Conservation (phyloP, 768 basidiomycete species). For the Boletus patriciae region DNA sequence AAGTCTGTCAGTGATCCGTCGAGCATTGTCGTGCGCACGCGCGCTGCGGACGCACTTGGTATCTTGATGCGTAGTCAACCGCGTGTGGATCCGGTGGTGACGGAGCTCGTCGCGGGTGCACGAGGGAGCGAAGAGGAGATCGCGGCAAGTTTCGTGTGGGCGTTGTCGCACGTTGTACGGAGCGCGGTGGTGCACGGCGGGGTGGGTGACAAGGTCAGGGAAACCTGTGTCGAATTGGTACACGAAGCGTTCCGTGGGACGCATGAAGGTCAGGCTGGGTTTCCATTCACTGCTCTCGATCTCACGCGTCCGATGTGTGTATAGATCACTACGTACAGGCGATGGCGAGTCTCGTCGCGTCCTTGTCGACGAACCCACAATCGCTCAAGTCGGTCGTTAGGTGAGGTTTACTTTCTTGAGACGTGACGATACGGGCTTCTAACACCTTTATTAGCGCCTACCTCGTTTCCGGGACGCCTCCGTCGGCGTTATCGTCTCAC, state of each 20-base stretch:
- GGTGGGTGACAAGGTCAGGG: conserved; percentile 72
- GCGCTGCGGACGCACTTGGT: conserved; percentile 83
- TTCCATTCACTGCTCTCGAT: background rate
- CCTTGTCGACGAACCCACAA: conserved; percentile 62
- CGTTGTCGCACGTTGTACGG: conserved; percentile 71
- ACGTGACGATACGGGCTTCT: background rate
- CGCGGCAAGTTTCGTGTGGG: conserved; percentile 70
- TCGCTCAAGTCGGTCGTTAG: conserved; percentile 64
- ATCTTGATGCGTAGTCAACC: conserved; percentile 88
- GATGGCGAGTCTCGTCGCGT: conserved; percentile 59
- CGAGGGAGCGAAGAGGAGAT: conserved; percentile 66
- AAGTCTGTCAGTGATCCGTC: conserved; percentile 85
- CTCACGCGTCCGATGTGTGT: background rate
- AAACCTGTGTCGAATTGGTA: conserved; percentile 72
- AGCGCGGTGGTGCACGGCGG: conserved; percentile 62
- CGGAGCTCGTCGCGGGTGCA: conserved; percentile 71
- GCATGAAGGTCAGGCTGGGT: conserved; percentile 54
- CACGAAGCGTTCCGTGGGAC: conserved; percentile 74
- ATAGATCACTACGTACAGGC: conserved; percentile 71
- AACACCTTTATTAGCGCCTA: conserved; percentile 45
- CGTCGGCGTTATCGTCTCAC: conserved; percentile 60
- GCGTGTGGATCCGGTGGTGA: conserved; percentile 90
- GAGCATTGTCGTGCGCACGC: conserved; percentile 74
- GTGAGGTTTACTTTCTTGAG: conserved; percentile 42
- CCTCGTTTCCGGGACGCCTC: conserved; percentile 67